Percentiles rank a stretch among this genome's conserved stretches.
phyloP scores from a whole-genome alignment of 2,329 filamentous ascomycete genomes.

The Trichoderma koningii region DNA sequence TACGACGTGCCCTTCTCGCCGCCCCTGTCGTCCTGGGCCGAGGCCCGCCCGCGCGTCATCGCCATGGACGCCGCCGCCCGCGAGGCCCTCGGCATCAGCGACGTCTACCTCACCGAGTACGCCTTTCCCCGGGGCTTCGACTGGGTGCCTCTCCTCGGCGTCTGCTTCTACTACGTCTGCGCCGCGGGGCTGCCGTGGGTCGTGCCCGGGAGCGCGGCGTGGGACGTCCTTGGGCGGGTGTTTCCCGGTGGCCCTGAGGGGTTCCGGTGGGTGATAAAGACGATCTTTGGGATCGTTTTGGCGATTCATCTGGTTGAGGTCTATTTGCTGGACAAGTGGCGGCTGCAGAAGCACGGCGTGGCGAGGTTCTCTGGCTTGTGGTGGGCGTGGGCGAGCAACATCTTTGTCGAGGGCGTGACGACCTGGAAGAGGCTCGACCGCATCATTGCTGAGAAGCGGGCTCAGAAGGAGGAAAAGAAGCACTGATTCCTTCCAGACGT shows the following conservation, averaged over 20 bases:
- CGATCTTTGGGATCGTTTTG: constrained; percentile 61
- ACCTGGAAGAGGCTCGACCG: constrained; percentile 55
- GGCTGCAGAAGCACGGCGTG: constrained; percentile 53
- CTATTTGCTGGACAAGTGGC: constrained; percentile 51
- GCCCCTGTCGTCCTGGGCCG: constrained; percentile 66
- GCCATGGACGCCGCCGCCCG: constrained; percentile 66
- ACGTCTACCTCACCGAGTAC: constrained; percentile 48
- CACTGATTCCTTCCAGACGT: constrained; percentile 35
- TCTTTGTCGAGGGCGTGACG: constrained; percentile 57
- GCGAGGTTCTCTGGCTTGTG: constrained; percentile 50
- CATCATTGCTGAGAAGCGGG: constrained; percentile 47
- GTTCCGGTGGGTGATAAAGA: constrained; percentile 60
- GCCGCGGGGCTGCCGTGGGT: constrained; percentile 55
- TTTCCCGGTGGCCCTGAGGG: constrained; percentile 61
- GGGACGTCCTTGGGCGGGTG: constrained; percentile 51
- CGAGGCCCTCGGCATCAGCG: constrained; percentile 59
- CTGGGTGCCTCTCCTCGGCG: constrained; percentile 55
- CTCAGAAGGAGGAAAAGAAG: constrained; percentile 44
- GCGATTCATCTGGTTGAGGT: constrained; percentile 67
- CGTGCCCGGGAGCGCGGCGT: constrained; percentile 52
- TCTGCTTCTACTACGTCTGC: constrained; percentile 56
- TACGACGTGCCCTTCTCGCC: constrained; percentile 67
- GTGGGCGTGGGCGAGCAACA: constrained; percentile 56
- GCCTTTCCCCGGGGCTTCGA: constrained; percentile 48
- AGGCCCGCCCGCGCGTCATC: constrained; percentile 70